These are phyloP conservation scores for Talaromyces funiculosus DNA, from an alignment of 2,329 filamentous ascomycete species.

Conservation along the genomic window DNA sequence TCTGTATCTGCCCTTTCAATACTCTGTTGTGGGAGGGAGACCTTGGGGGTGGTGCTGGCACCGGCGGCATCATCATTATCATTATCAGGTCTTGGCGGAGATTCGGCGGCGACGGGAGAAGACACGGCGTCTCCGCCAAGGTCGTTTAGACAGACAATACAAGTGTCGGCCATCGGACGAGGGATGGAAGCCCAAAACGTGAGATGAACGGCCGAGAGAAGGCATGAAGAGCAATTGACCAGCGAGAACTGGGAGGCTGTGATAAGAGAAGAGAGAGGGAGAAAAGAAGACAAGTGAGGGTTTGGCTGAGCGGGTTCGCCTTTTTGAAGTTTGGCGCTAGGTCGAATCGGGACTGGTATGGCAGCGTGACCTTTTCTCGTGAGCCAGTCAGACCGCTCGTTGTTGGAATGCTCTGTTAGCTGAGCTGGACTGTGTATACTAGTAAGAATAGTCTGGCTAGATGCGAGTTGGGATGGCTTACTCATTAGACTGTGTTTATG, in stretches of 20 bases:
- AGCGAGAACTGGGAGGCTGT: constrained; percentile 1
- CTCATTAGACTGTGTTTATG: not conserved
- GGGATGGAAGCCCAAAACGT: constrained; percentile 24
- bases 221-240: constrained; percentile 34
- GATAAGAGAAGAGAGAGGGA: not conserved
- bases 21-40: constrained; percentile 3
- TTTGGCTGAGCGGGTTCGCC: constrained; percentile 5
- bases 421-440: not conserved
- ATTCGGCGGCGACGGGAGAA: constrained; percentile 37
- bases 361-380: constrained; percentile 9
- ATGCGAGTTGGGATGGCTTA: not conserved
- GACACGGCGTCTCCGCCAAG: constrained; percentile 52
- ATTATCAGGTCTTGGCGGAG: constrained; percentile 37
- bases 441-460: not conserved
- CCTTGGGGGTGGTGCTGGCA: not conserved
- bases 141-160: constrained; percentile 68
- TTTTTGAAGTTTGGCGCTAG: constrained; percentile 14
- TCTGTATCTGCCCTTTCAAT: constrained; percentile 3
- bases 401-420: not conserved
- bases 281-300: not conserved
- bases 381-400: not conserved
- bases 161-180: constrained; percentile 58
- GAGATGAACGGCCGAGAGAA: constrained; percentile 26
- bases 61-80: constrained; percentile 22
- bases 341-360: constrained; percentile 2